Base-by-base conservation (phyloP, 257 asterid species). In the Nicotiana sylvestris region DNA sequence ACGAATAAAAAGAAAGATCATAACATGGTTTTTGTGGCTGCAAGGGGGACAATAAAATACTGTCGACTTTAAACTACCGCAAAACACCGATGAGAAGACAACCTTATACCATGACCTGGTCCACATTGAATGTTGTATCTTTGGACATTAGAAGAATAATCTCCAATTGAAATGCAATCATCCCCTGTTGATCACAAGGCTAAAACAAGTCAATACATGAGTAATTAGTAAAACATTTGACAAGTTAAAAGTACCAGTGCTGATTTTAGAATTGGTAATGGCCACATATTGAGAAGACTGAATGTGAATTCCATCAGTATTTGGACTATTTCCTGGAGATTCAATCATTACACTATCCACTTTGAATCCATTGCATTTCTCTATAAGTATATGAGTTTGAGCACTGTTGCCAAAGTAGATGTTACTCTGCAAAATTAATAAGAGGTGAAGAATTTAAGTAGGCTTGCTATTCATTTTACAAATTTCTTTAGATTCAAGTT, bases 71-170 rank as follows among this genome's bases (percentile, higher is more conserved):
- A 43, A 43, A 2, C 11, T 43, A 43, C 11, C 8, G 0, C 10
- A 7, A 9, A 57, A 5, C 13, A n/a, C 25, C 12, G 18, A 68
- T 11, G n/a, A 10, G 25, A 33, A 80, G 4, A 55, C 9, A 64
- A 92, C 98, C 98, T 93, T 3, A 93, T 91, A 79, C 98, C 98
- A 86, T 95, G 97, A 76, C 98, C 98, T 70, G 95, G 95, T 82
- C 96, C 96, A 79, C 98, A 93, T 18, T 74, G 61, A 16, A 93
- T 80, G 17, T 91, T 84, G 39, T n/a, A 33, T 56, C 93, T 86
- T 21, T 83, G 64, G 33, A 95, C 66, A 78, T 92, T 29, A 29
- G 92, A 92, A 80, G 82, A 84, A 60, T 37, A 83, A 81, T 95
- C 97, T 56, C 98, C 98, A 43, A 95, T 89, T 0, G 98, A 92